These are phyloP conservation scores for Cairneyella variabilis DNA, from an alignment of 495 filamentous ascomycete genomes.

Conservation along the genomic window DNA sequence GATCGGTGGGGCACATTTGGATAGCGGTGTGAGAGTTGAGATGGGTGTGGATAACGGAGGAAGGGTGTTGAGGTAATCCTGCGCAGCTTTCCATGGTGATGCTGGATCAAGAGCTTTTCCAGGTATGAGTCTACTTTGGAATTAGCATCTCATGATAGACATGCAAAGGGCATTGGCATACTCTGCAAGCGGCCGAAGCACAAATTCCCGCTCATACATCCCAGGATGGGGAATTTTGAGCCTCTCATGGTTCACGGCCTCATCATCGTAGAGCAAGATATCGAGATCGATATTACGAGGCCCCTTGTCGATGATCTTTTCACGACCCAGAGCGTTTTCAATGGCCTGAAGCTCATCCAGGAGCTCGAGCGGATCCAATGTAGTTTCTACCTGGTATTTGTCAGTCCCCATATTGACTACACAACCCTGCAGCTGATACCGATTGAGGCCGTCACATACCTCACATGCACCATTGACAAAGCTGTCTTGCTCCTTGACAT, in stretches of 20 bases:
- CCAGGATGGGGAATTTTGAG: constrained; percentile 80
- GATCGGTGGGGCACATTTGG: constrained; percentile 52
- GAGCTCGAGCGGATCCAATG: constrained; percentile 66
- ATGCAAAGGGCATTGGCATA: constrained; percentile 34
- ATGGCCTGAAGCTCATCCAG: constrained; percentile 78
- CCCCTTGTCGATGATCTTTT: constrained; percentile 87
- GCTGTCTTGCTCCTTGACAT: constrained; percentile 79
- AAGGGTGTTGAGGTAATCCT: constrained; percentile 63
- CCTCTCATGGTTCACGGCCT: constrained; percentile 59
- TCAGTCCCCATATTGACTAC: too few species aligned
- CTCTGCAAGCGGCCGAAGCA: constrained; percentile 86
- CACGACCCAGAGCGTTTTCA: constrained; percentile 71
- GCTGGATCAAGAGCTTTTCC: constrained; percentile 45
- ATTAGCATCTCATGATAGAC: constrained; percentile 7
- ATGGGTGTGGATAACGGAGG: constrained; percentile 46
- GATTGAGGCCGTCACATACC: constrained; percentile 44
- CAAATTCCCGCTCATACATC: constrained; percentile 91
- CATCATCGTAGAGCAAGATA: constrained; percentile 80
- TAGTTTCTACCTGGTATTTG: constrained; percentile 69
- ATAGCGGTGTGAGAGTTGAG: constrained; percentile 68
- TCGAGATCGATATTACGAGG: constrained; percentile 93
- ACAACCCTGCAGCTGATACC: background rate
- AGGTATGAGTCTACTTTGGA: constrained; percentile 55
- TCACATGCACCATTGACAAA: constrained; percentile 95
- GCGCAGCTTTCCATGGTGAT: constrained; percentile 46